Evolutionary conservation across 192 early-diverging fungal genomes (phyloP), one percentile per base, ranked within the genome.

Genomic region (Rhizophagus clarus): DNA sequence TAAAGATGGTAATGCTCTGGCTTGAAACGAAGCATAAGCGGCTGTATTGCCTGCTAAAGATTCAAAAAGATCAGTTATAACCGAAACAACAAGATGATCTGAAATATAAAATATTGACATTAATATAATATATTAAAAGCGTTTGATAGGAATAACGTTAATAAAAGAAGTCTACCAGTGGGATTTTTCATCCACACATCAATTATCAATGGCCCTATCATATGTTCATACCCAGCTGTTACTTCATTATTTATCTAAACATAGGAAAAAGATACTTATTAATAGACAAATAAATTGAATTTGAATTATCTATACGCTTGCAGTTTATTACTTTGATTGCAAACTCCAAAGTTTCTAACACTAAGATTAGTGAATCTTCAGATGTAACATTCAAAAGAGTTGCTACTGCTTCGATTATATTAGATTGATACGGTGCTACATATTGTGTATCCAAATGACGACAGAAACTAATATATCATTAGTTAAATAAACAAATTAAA

Each of bases 101-200:
- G 80, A 61, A 40, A 56, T 56, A 40, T 28, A 20, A 66, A 56
- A 62, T 56, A 29, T 20, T 34, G 40, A 83, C 20, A 67, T 70
- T 79, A 34, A 42, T 42, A 15, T 11, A 15, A 22, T 5, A 26
- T 8, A 77, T 9, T 26, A 56, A 31, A 37, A 5, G 40, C 10
- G 9, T 28, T 74, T 31, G 1, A 5, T 37, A 64, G 64, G 7
- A 62, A 11, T 40, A 37, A 42, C 8, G 9, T 14, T 14, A 76
- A 34, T 42, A 63, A 47, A 63, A 42, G 28, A 42, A n/a, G 8
- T 26, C 1, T 63, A 90, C 89, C 89, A 20, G 90, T 89, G 12
- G 95, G 92, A 81, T 95, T 88, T 45, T 88, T 88, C 60, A 85
- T 87, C 96, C 95, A 97, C n/a, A 94, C 89, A 17, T 92, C 88